Evolutionary conservation across 163 green algal genomes (phyloP).

Genomic region (Trebouxiophyceae sp.): DNA sequence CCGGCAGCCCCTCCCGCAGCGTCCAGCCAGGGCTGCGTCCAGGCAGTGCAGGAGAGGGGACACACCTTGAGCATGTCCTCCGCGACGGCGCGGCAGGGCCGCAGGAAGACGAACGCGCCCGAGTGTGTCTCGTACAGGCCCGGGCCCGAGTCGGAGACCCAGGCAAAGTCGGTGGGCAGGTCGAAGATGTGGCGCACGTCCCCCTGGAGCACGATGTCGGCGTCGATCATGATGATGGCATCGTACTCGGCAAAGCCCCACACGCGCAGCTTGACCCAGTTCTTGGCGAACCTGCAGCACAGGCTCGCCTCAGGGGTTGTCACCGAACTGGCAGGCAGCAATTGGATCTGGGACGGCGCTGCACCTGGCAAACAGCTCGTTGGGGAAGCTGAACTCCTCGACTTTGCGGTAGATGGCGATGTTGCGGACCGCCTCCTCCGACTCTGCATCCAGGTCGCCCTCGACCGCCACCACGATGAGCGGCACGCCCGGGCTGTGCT

Average conservation of each 20-base stretch:
- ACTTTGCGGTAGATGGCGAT: constrained; percentile 2
- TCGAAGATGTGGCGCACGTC: constrained; percentile 12
- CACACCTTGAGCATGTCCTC: not conserved
- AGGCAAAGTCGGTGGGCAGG: constrained; percentile 16
- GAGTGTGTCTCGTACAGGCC: not conserved
- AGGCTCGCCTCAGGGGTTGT: not conserved
- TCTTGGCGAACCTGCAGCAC: constrained; percentile 7
- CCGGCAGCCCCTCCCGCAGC: no score
- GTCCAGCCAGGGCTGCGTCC: no score
- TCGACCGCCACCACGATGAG: constrained; percentile 10
- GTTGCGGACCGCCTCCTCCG: not conserved
- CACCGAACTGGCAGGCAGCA: not conserved
- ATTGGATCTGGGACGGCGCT: not conserved
- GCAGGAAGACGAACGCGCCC: not conserved
- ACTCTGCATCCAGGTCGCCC: constrained; percentile 1
- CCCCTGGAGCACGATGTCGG: constrained; percentile 8
- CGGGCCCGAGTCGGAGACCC: constrained; percentile 7
- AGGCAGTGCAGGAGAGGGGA: no score
- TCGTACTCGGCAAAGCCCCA: constrained; percentile 11
- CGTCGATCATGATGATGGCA: constrained; percentile 14
- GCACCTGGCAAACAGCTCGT: constrained; percentile 11
- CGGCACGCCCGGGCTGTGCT: constrained; percentile 1
- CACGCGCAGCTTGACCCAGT: constrained; percentile 15
- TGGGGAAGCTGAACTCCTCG: constrained; percentile 4
- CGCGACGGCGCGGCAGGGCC: not conserved